Conservation (phyloP, 306 rosid species). For the Inga leiocalycina region DNA sequence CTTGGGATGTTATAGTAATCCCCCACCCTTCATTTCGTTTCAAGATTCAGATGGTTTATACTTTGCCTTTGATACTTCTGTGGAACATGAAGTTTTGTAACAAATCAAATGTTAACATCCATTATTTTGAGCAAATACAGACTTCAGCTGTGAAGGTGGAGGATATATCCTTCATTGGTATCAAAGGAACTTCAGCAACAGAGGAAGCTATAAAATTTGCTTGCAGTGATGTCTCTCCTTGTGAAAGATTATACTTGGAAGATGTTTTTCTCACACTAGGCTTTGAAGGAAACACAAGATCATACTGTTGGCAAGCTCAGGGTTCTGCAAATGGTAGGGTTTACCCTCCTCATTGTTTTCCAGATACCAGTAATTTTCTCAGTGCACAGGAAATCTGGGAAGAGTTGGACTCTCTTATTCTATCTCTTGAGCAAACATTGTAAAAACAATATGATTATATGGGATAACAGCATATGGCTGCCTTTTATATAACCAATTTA, state of each 20-base stretch:
- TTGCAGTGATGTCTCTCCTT: constrained; percentile 60
- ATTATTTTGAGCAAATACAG: constrained; percentile 40
- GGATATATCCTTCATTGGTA: constrained; percentile 53
- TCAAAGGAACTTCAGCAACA: constrained; percentile 65
- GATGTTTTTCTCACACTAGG: constrained; percentile 46
- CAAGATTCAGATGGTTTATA: neutral
- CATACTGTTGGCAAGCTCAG: constrained; percentile 60
- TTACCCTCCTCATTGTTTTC: constrained; percentile 55
- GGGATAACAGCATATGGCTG: neutral
- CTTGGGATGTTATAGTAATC: too few relatives aligned
- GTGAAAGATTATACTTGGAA: constrained; percentile 58
- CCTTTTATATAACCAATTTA: neutral
- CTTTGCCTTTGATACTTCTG: neutral
- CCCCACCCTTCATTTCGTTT: neutral
- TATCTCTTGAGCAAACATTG: constrained; percentile 20
- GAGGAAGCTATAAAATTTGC: constrained; percentile 59
- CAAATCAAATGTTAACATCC: constrained; percentile 10
- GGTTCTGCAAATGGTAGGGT: constrained; percentile 48
- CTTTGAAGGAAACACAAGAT: constrained; percentile 29
- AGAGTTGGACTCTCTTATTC: constrained; percentile 30
- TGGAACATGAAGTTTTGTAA: neutral
- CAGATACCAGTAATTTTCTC: constrained; percentile 26
- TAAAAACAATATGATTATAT: neutral
- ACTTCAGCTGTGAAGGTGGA: constrained; percentile 59
- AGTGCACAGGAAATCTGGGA: constrained; percentile 28